Evolutionary conservation across 345 rosid genomes (phyloP).

Genomic region (Nephelium lappaceum): DNA sequence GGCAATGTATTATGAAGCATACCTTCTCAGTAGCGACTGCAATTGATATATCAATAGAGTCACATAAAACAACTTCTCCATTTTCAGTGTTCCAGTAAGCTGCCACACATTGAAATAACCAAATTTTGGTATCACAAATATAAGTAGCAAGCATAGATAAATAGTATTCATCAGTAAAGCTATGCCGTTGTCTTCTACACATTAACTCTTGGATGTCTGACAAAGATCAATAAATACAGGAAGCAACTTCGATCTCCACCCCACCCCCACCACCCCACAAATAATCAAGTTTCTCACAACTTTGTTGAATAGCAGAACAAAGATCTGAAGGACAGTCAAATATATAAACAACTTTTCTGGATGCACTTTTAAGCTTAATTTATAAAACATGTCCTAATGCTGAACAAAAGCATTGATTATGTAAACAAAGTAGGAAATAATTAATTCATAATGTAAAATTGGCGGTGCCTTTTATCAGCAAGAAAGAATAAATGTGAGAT

Average conservation of each 20-base stretch:
- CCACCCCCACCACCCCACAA: neutral
- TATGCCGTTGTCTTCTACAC: neutral
- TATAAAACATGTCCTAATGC: neutral
- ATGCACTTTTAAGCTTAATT: neutral
- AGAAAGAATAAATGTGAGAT: slow-evolving; percentile 1
- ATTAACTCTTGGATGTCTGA: neutral
- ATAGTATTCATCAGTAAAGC: neutral
- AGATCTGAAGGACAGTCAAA: neutral
- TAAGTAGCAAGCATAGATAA: neutral
- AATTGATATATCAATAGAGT: slow-evolving; percentile 85
- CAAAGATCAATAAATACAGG: slow-evolving; percentile 1
- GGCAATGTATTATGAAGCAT: slow-evolving; percentile 25
- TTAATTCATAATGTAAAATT: neutral
- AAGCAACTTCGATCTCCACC: neutral
- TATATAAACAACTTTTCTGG: neutral
- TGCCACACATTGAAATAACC: slow-evolving; percentile 38
- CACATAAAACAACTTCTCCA: slow-evolving; percentile 65
- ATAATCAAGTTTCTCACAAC: neutral
- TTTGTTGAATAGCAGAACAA: slow-evolving; percentile 1
- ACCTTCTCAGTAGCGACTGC: slow-evolving; percentile 99
- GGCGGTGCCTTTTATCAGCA: neutral
- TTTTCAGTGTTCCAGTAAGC: slow-evolving; percentile 84
- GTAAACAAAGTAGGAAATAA: neutral
- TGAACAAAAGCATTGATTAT: neutral
- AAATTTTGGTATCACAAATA: slow-evolving; percentile 25